These are phyloP conservation scores for Pascua guehoae DNA, from an alignment of 1,284 basidiomycete genomes.

Conservation along the genomic window DNA sequence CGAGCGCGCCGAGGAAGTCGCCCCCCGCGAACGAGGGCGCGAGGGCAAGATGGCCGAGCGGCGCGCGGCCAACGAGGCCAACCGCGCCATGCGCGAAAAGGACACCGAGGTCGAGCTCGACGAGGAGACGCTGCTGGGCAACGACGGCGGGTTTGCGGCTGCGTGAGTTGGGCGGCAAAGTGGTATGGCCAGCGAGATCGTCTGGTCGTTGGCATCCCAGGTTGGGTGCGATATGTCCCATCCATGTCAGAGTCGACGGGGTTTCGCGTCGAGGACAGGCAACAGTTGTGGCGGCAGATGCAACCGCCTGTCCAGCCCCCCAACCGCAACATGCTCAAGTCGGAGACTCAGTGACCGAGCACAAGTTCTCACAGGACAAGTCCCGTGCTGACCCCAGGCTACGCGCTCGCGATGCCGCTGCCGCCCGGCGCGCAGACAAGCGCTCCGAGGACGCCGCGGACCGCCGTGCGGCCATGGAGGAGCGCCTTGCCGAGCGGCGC, in stretches of 20 bases:
- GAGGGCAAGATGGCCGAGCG: slow-evolving; percentile 47
- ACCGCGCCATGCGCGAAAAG: slow-evolving; percentile 43
- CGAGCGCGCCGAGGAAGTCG: slow-evolving; percentile 40
- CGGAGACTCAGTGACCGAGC: no score
- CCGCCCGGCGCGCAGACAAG: slow-evolving; percentile 34
- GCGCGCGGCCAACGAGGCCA: slow-evolving; percentile 42
- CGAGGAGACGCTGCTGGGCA: slow-evolving; percentile 45
- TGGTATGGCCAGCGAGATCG: not conserved
- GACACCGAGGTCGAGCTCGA: slow-evolving; percentile 46
- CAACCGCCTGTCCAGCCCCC: no score
- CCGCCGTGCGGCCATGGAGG: slow-evolving; percentile 33
- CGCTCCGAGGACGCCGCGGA: slow-evolving; percentile 31
- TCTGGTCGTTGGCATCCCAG: no score
- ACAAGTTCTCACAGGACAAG: no score
- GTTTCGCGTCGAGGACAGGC: no score
- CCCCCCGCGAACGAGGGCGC: slow-evolving; percentile 32
- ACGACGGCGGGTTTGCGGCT: slow-evolving; percentile 37
- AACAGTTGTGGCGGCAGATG: no score
- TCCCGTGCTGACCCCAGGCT: slow-evolving; percentile 21
- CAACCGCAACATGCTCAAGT: no score
- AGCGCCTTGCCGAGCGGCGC: slow-evolving; percentile 39
- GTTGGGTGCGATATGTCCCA: no score
- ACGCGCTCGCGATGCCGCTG: slow-evolving; percentile 35
- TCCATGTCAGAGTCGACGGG: no score
- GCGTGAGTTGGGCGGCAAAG: slow-evolving; percentile 41